Evolutionary conservation across 257 asterid genomes (phyloP).

Genomic region (Coffea eugenioides): DNA sequence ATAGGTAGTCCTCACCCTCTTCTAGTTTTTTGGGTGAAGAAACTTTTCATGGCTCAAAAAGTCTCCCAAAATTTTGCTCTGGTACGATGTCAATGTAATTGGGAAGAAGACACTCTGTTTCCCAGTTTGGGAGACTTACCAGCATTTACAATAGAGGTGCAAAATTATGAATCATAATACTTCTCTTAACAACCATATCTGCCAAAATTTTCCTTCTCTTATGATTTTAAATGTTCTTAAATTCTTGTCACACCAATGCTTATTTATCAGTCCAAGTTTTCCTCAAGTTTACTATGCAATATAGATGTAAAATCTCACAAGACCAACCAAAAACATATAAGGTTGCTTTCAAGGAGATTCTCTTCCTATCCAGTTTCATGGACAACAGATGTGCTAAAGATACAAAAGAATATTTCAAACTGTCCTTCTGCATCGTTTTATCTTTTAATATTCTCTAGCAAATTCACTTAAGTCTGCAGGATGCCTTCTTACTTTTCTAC

Average conservation of each 20-base stretch:
- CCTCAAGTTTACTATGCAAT: background rate
- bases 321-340: background rate
- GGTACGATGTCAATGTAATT: too few species aligned
- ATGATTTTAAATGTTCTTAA: background rate
- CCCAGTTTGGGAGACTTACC: too few species aligned
- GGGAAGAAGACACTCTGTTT: too few species aligned
- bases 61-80: too few species aligned
- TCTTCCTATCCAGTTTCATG: background rate
- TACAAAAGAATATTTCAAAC: background rate
- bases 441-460: background rate
- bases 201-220: background rate
- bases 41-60: too few species aligned
- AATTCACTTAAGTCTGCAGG: background rate
- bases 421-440: background rate
- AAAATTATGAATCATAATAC: too few species aligned
- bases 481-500: background rate
- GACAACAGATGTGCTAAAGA: background rate
- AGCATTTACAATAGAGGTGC: too few species aligned
- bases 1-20: too few species aligned
- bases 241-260: background rate
- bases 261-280: background rate
- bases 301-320: background rate
- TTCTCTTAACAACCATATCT: background rate
- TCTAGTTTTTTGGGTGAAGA: too few species aligned
- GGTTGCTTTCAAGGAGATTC: background rate